phyloP scores from a whole-genome alignment of 2,329 filamentous ascomycete species.

The Ceratocystis papillata region DNA sequence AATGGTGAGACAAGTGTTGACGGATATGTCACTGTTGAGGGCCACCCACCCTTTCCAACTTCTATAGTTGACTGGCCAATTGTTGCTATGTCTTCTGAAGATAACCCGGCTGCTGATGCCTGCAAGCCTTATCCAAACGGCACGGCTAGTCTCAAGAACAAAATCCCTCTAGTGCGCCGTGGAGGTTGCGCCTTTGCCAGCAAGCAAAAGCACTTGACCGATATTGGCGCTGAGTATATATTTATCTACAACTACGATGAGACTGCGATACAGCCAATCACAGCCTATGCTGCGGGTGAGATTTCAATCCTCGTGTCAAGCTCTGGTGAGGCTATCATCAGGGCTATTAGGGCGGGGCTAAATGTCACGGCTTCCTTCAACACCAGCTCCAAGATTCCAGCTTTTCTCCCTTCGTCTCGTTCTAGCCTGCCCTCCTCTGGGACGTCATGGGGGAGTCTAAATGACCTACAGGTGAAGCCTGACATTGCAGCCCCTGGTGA shows the following conservation, averaged over 20 bases:
- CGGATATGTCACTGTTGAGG: constrained; percentile 1
- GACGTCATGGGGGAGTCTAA: constrained; percentile 25
- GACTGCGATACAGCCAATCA: constrained; percentile 22
- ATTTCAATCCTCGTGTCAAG: neutral
- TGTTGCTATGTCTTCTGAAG: constrained; percentile 25
- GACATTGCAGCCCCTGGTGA: constrained; percentile 42
- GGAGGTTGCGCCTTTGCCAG: constrained; percentile 29
- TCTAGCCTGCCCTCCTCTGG: too few relatives aligned
- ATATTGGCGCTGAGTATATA: constrained; percentile 28
- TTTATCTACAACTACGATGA: constrained; percentile 24
- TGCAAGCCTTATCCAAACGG: constrained; percentile 28
- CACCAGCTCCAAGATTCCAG: constrained; percentile 23
- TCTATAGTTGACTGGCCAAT: constrained; percentile 8
- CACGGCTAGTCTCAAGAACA: constrained; percentile 26
- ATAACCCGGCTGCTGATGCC: constrained; percentile 27
- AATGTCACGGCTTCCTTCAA: constrained; percentile 36
- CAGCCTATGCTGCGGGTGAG: constrained; percentile 22
- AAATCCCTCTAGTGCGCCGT: constrained; percentile 30
- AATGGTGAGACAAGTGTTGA: neutral
- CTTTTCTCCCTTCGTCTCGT: neutral
- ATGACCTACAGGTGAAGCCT: constrained; percentile 42
- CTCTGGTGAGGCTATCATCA: constrained; percentile 29
- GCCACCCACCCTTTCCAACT: neutral
- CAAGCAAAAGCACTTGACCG: constrained; percentile 29
- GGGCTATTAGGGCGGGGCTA: constrained; percentile 27